Percentiles rank a stretch among this genome's conserved stretches.
These are phyloP conservation scores for Coemansia sp. DNA, from an alignment of 192 early-diverging fungal species.

Conservation along the genomic window DNA sequence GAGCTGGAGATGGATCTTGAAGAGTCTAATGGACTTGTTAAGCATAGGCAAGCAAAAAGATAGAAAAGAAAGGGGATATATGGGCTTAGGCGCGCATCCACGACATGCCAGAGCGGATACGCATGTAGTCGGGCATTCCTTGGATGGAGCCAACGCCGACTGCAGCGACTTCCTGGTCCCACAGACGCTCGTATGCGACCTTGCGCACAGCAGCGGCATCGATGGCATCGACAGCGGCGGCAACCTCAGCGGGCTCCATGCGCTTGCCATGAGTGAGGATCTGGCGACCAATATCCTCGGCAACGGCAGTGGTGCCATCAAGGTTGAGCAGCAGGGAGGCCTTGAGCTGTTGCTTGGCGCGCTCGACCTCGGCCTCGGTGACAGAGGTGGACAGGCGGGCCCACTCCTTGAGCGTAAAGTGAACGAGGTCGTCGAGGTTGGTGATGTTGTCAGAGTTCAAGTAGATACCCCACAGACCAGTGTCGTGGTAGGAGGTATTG, in stretches of 20 bases:
- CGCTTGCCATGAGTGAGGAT: slow-evolving; percentile 91
- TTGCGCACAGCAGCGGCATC: slow-evolving; percentile 85
- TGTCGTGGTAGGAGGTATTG: slow-evolving; percentile 98
- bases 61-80: background rate
- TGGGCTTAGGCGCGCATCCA: slow-evolving; percentile 67
- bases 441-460: slow-evolving; percentile 80
- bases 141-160: slow-evolving; percentile 90
- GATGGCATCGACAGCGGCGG: slow-evolving; percentile 80
- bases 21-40: too few species aligned
- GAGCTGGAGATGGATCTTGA: too few species aligned
- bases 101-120: slow-evolving; percentile 86
- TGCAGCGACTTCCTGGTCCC: slow-evolving; percentile 82
- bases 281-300: slow-evolving; percentile 98
- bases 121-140: slow-evolving; percentile 85
- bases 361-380: slow-evolving; percentile 89
- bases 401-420: slow-evolving; percentile 93
- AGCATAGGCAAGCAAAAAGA: background rate
- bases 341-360: slow-evolving; percentile 99
- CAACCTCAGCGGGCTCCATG: slow-evolving; percentile 86
- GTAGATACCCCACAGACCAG: slow-evolving; percentile 97
- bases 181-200: slow-evolving; percentile 86
- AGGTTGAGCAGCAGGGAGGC: slow-evolving; percentile 86
- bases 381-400: slow-evolving; percentile 82
- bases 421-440: slow-evolving; percentile 84
- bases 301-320: slow-evolving; percentile 93